phyloP scores from a whole-genome alignment of 176 grass and related monocot genomes.

The Rhynchospora breviuscula region DNA sequence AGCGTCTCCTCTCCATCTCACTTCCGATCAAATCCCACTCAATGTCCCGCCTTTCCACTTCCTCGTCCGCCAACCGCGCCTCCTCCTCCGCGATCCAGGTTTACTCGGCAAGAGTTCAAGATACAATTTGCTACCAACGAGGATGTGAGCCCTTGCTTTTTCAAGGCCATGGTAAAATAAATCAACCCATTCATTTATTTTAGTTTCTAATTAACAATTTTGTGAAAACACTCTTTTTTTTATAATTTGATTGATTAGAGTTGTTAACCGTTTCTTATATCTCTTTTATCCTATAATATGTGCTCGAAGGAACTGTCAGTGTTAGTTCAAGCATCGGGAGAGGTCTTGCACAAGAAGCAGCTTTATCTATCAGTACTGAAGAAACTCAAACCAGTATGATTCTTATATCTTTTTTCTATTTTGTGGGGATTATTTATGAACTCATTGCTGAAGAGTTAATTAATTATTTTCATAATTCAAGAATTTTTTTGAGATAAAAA shows the following conservation, averaged over 20 bases:
- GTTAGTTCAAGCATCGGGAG: slow-evolving; percentile 62
- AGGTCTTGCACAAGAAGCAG: slow-evolving; percentile 60
- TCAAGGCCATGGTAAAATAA: too few species aligned
- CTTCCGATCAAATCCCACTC: too few species aligned
- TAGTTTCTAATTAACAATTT: slow-evolving; percentile 8
- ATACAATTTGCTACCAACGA: too few species aligned
- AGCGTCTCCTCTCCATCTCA: too few species aligned
- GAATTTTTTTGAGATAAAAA: slow-evolving; percentile 61
- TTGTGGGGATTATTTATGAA: neutral
- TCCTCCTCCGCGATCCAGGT: too few species aligned
- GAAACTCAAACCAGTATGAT: slow-evolving; percentile 35
- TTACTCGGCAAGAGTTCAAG: too few species aligned
- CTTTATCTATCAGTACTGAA: slow-evolving; percentile 48
- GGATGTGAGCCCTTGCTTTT: too few species aligned
- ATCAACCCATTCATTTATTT: too few species aligned
- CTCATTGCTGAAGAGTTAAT: neutral
- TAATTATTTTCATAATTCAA: slow-evolving; percentile 18
- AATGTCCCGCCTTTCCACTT: too few species aligned
- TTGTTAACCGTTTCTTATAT: neutral
- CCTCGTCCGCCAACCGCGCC: too few species aligned
- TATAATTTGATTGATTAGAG: neutral
- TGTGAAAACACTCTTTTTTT: neutral
- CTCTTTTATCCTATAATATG: slow-evolving; percentile 23
- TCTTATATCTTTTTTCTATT: neutral
- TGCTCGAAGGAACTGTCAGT: slow-evolving; percentile 80